Conservation (phyloP, 2,329 filamentous ascomycete genomes). For the Colletotrichum sp. region DNA sequence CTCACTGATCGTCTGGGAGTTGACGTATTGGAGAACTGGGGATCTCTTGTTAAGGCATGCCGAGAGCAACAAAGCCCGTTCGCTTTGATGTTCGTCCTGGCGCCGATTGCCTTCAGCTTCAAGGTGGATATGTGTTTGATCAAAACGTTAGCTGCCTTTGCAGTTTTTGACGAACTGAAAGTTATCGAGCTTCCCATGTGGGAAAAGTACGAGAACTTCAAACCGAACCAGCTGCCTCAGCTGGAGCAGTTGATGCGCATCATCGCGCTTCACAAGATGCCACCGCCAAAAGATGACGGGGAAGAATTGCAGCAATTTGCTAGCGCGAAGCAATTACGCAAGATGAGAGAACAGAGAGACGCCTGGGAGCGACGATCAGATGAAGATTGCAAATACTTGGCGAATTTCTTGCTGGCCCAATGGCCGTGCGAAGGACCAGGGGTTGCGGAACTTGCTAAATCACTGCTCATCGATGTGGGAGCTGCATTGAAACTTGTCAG, state of each 20-base stretch:
- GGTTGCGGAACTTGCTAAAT: slow-evolving; percentile 27
- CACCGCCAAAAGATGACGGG: slow-evolving; percentile 31
- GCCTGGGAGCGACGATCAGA: slow-evolving; percentile 34
- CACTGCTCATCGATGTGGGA: slow-evolving; percentile 38
- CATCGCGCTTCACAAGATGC: slow-evolving; percentile 33
- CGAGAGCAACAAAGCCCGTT: slow-evolving; percentile 31
- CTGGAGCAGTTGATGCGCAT: slow-evolving; percentile 33
- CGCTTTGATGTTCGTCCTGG: slow-evolving; percentile 50
- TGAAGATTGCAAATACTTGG: slow-evolving; percentile 40
- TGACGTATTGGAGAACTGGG: slow-evolving; percentile 45
- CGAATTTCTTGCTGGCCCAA: slow-evolving; percentile 43
- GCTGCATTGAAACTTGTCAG: slow-evolving; percentile 42
- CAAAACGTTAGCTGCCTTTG: slow-evolving; percentile 48
- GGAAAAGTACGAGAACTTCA: slow-evolving; percentile 39
- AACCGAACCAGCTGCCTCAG: slow-evolving; percentile 33
- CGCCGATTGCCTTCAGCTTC: slow-evolving; percentile 44
- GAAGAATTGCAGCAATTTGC: slow-evolving; percentile 25
- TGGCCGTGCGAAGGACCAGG: slow-evolving; percentile 48
- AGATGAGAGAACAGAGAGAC: slow-evolving; percentile 31
- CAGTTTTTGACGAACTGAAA: slow-evolving; percentile 42
- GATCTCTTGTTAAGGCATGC: slow-evolving; percentile 43
- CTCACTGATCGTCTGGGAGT: slow-evolving; percentile 43
- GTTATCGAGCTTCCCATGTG: slow-evolving; percentile 37
- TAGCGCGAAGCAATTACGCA: slow-evolving; percentile 32
- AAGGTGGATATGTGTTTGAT: slow-evolving; percentile 44